Base-by-base conservation (phyloP, 169 alveolate genomes). In the Babesia bovis region DNA sequence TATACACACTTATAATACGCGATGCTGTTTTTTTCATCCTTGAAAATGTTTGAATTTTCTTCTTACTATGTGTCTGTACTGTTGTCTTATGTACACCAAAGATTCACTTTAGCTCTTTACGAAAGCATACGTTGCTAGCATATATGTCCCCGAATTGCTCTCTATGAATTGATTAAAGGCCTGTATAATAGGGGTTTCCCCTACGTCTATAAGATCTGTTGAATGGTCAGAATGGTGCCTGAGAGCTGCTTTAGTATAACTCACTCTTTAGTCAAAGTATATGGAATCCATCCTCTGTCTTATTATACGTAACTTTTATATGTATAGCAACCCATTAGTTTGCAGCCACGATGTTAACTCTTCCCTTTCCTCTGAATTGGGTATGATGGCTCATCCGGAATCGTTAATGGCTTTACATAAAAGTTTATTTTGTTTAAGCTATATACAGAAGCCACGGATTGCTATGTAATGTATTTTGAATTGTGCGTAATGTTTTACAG, bases 371-470 rank as follows among this genome's bases (percentile, higher is more conserved):
- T 45, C 52, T 32, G 51, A 38, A 21, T 63, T 63, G 52, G 73
- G 73, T 10, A 63, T 63, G 3, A 63, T 63, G 73, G 50, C 63
- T 7, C 42, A 52, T 21, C 45, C 73, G 15, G 60, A 45, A 4
- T 63, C 73, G 2, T 44, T 63, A 30, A 45, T 63, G 28, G 60
- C 47, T 17, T 45, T 63, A 60, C 73, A 63, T 50, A 63, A 63
- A 50, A 42, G 44, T 28, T 63, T 45, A 58, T 63, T 42, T 32
- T 63, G 73, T 55, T 60, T 63, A 1, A 33, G 7, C 25, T 30
- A 63, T 10, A 42, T 63, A 19, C 40, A 49, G 41, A 49, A 63
- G 32, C 5, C 49, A 45, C 35, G 28, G 50, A 58, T 28, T 42
- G 73, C 73, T 1, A 63, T 63, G 73, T 63, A 63, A 2, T 12